A percentile compares a stretch with the other conserved stretches of the same genome.
These are phyloP conservation scores for Hibiscus trionum DNA, from an alignment of 345 rosid species.

Conservation along the genomic window DNA sequence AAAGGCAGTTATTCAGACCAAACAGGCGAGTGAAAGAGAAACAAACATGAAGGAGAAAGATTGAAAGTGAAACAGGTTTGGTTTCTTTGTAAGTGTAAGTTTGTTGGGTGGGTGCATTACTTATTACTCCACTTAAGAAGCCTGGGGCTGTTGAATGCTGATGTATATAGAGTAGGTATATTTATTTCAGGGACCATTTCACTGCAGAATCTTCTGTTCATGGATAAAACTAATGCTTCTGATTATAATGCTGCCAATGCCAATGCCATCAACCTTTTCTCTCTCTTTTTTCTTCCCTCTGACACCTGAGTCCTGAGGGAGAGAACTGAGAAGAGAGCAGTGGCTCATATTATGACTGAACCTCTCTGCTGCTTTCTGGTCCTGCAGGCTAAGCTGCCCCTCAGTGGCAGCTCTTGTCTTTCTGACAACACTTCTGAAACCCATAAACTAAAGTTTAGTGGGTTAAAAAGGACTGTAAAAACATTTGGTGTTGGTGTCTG, in stretches of 20 bases:
- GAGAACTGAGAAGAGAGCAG: conserved; percentile 7
- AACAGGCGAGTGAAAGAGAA: background rate
- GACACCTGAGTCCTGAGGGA: background rate
- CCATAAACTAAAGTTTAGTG: conserved; percentile 43
- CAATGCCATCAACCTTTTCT: background rate
- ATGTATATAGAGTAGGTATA: conserved; percentile 44
- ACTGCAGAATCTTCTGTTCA: conserved; percentile 58
- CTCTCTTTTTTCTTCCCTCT: conserved; percentile 11
- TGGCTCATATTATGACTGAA: conserved; percentile 34
- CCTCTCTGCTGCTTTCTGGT: conserved; percentile 35
- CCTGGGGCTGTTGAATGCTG: background rate
- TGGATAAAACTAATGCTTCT: conserved; percentile 58
- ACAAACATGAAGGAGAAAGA: background rate
- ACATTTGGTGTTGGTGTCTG: conserved; percentile 25
- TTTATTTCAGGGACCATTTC: conserved; percentile 61
- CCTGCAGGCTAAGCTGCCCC: conserved; percentile 38
- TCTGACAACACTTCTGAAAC: conserved; percentile 72
- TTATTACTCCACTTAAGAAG: background rate
- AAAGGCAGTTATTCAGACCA: background rate
- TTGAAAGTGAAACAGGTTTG: background rate
- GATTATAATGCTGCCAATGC: conserved; percentile 31
- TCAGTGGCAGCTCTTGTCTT: conserved; percentile 57
- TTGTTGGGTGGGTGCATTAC: background rate
- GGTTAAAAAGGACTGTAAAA: conserved; percentile 22
- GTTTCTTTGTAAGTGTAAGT: background rate